Evolutionary conservation across 768 basidiomycete species (phyloP), one percentile per base, ranked within the genome.

Genomic region (Boletus coccyginus): DNA sequence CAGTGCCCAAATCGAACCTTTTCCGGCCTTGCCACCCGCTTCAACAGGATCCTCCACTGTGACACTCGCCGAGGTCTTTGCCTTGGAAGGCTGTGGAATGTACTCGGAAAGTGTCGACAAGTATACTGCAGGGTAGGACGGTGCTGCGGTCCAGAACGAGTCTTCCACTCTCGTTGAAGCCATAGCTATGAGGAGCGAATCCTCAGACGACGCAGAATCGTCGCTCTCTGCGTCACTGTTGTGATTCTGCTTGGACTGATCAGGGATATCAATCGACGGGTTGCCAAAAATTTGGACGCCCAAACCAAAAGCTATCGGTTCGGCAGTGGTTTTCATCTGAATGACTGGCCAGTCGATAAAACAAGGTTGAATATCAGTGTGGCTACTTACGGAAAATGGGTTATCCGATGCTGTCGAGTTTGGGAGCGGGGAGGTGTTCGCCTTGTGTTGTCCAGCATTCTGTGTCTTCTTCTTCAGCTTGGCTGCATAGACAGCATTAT

Each of bases 51-150:
- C 73, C 11, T 77, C 75, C 19, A 78, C 72, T 7, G 65, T 58
- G 9, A 49, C 66, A 16, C 70, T 76, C 3, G 78, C 66, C 1
- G 78, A 73, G 0, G 77, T 63, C 59, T 78, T 85, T 43, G 69
- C 52, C 50, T 82, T 85, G 12, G 82, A 66, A 47, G 77, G 75
- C 1, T 83, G 80, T 3, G 87, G 82, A 12, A 92, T 73, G 66
- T 88, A 90, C 68, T 94, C 92, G 5, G 84, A 76, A 5, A 75
- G 65, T 1, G 91, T 93, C 12, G 89, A 91, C 42, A 94, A 77
- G 66, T 93, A 94, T 3, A 87, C 62, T 0, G 89, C 75, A 11
- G 80, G 75, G 62, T 90, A 90, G 3, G 81, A 76, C 0, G 91
- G 89, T 5, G 85, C 81, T 19, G 76, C 73, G 52, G 65, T 69